Percentiles rank a stretch among this genome's conserved stretches.
These are phyloP conservation scores for Luvunga scandens DNA, from an alignment of 345 rosid genomes.

Conservation along the genomic window DNA sequence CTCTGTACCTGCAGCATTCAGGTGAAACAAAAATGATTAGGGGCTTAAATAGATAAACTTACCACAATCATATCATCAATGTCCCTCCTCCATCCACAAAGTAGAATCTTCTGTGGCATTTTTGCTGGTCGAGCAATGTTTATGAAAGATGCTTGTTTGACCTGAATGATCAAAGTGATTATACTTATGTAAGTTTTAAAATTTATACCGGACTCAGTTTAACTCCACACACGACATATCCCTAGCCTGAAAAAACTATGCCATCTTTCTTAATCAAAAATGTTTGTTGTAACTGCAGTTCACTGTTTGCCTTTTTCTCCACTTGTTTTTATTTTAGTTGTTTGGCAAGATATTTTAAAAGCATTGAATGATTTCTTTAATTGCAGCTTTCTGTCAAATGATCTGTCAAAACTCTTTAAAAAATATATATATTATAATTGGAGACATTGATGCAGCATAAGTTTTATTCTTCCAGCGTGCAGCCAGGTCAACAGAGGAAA, in stretches of 20 bases:
- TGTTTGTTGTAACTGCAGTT: conserved; percentile 1
- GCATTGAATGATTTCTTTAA: neutral
- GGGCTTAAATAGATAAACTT: conserved; percentile 56
- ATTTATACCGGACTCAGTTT: conserved; percentile 24
- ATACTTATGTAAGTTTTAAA: conserved; percentile 35
- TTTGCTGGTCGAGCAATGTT: conserved; percentile 51
- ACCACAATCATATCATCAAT: conserved; percentile 89
- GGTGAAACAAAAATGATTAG: conserved; percentile 50
- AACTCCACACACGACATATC: conserved; percentile 32
- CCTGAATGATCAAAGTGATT: conserved; percentile 67
- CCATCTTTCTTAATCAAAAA: conserved; percentile 10
- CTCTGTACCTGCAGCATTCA: conserved; percentile 70
- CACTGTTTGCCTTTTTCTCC: conserved; percentile 7
- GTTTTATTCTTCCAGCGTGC: neutral
- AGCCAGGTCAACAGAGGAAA: neutral
- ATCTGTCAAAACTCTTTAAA: neutral
- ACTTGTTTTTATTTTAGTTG: neutral
- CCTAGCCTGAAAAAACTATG: conserved; percentile 24
- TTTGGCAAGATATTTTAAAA: neutral
- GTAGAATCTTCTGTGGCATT: conserved; percentile 83
- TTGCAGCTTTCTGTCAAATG: neutral
- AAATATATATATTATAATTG: neutral
- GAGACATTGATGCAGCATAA: neutral
- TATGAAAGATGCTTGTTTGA: conserved; percentile 59
- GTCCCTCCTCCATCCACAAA: conserved; percentile 90